Evolutionary conservation across 192 early-diverging fungal genomes (phyloP).

Genomic region (Diversispora epigaea): DNA sequence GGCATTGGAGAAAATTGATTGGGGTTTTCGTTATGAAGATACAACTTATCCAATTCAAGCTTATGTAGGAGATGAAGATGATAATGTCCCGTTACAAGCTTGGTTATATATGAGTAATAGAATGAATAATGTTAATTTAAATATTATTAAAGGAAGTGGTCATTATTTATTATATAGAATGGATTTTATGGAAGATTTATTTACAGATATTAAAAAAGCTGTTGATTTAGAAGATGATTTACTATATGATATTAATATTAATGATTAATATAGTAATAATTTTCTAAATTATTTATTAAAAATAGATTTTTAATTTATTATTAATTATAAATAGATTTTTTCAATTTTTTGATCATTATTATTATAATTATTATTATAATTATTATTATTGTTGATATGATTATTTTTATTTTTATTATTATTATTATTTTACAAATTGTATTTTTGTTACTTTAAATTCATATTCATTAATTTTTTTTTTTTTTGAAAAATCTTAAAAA

Average conservation of each 20-base stretch:
- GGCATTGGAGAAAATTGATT: constrained; percentile 25
- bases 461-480: too few species aligned
- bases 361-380: too few species aligned
- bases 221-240: not conserved
- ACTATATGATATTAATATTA: not conserved
- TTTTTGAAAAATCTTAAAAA: too few species aligned
- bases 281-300: too few species aligned
- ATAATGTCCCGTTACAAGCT: constrained; percentile 22
- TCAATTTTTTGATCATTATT: too few species aligned
- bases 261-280: not conserved
- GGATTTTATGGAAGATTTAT: constrained; percentile 35
- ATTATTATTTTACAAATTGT: too few species aligned
- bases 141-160: constrained; percentile 15
- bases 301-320: too few species aligned
- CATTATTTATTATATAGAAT: constrained; percentile 35
- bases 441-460: too few species aligned
- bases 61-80: constrained; percentile 27
- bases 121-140: constrained; percentile 32
- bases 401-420: too few species aligned
- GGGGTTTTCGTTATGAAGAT: constrained; percentile 31
- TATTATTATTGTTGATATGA: too few species aligned
- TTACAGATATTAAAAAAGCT: not conserved
- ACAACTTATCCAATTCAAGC: constrained; percentile 20
- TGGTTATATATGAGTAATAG: constrained; percentile 26
- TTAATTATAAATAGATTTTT: too few species aligned